phyloP scores from a whole-genome alignment of 305 asterid genomes.

The Fraxinus greggii region DNA sequence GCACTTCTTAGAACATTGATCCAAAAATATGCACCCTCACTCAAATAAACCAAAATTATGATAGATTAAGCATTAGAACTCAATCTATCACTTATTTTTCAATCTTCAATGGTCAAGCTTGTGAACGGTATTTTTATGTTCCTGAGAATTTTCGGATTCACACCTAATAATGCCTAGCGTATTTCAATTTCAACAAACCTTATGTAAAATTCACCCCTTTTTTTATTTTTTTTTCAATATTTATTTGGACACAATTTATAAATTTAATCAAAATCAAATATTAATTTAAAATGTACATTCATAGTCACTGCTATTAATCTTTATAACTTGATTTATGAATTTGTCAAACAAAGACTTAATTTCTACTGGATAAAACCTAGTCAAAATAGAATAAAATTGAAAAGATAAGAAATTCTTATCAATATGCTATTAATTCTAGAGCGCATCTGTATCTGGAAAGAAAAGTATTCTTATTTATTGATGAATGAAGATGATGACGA shows the following conservation, averaged over 20 bases:
- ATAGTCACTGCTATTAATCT: no score
- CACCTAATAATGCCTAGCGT: not conserved
- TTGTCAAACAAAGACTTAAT: no score
- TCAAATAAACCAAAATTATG: no score
- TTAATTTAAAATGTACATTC: no score
- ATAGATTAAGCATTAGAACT: not conserved
- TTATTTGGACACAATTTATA: no score
- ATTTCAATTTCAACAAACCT: not conserved
- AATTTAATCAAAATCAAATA: no score
- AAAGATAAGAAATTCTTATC: not conserved
- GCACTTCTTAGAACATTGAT: not conserved
- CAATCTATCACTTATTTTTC: not conserved
- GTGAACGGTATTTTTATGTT: not conserved
- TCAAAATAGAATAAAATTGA: no score
- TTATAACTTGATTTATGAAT: no score
- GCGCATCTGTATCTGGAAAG: not conserved
- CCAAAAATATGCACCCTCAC: not conserved
- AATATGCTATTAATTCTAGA: not conserved
- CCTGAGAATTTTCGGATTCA: not conserved
- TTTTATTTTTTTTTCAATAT: no score
- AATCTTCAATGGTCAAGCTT: not conserved
- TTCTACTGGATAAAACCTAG: no score
- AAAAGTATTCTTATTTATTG: not conserved
- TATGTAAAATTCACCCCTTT: not conserved
- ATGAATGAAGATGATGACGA: no score